phyloP scores from a whole-genome alignment of 2,329 filamentous ascomycete species.

The Podosphaera fusca region DNA sequence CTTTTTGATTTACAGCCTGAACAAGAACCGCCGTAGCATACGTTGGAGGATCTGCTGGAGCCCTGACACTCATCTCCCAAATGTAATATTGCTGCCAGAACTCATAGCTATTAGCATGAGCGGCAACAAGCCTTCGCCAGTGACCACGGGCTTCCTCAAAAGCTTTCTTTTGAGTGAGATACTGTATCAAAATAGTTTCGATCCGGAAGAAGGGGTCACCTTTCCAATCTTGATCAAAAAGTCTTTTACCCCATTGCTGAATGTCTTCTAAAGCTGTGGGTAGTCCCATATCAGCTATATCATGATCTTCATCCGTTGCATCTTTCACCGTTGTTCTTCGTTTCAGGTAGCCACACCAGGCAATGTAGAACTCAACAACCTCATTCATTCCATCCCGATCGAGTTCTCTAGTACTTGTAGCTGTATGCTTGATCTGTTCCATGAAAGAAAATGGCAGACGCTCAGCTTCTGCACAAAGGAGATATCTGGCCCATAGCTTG shows the following conservation, averaged over 20 bases:
- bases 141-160: slow-evolving; percentile 53
- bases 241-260: slow-evolving; percentile 46
- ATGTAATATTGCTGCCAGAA: slow-evolving; percentile 87
- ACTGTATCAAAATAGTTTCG: slow-evolving; percentile 81
- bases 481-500: slow-evolving; percentile 69
- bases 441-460: slow-evolving; percentile 56
- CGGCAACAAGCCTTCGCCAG: slow-evolving; percentile 48
- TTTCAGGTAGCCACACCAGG: slow-evolving; percentile 87
- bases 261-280: slow-evolving; percentile 70
- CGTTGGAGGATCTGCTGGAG: slow-evolving; percentile 27
- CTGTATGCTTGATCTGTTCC: slow-evolving; percentile 74
- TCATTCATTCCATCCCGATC: slow-evolving; percentile 72
- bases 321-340: slow-evolving; percentile 56
- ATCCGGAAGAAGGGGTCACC: slow-evolving; percentile 79
- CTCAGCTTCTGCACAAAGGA: slow-evolving; percentile 63
- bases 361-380: slow-evolving; percentile 72
- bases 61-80: slow-evolving; percentile 52
- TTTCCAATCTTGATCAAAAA: slow-evolving; percentile 52
- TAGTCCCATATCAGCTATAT: slow-evolving; percentile 78
- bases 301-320: slow-evolving; percentile 58
- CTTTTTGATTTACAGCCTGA: slow-evolving; percentile 38
- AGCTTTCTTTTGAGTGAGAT: slow-evolving; percentile 62
- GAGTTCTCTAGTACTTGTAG: slow-evolving; percentile 64
- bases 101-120: slow-evolving; percentile 57
- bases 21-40: slow-evolving; percentile 56